Conservation (phyloP, 768 basidiomycete genomes). For the Termitomyces sp. region DNA sequence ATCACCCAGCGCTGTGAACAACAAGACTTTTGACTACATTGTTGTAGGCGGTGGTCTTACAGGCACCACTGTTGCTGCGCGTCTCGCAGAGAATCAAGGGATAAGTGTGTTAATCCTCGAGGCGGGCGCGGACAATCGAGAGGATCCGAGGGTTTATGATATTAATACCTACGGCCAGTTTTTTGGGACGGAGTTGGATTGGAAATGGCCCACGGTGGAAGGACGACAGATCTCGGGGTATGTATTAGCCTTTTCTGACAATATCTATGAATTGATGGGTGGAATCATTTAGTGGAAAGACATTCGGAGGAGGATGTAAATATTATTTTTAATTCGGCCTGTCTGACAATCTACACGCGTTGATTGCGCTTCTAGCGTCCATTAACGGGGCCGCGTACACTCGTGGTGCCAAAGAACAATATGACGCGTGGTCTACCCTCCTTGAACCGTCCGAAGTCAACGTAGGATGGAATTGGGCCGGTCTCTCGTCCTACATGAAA, state of each 20-base stretch:
- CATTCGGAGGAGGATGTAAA: conserved; percentile 40
- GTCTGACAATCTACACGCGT: not conserved
- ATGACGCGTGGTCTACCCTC: conserved; percentile 39
- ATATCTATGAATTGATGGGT: not conserved
- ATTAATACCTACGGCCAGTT: conserved; percentile 41
- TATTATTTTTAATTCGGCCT: not conserved
- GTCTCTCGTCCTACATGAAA: conserved; percentile 43
- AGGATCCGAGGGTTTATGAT: conserved; percentile 42
- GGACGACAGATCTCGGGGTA: conserved; percentile 38
- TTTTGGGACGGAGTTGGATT: conserved; percentile 41
- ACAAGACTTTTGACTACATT: conserved; percentile 40
- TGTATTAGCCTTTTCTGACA: conserved; percentile 7
- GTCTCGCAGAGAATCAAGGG: conserved; percentile 41
- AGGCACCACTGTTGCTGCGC: conserved; percentile 46
- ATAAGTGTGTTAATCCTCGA: conserved; percentile 48
- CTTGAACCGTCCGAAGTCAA: conserved; percentile 36
- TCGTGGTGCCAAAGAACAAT: conserved; percentile 41
- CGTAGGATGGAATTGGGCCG: conserved; percentile 49
- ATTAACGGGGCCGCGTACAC: conserved; percentile 48
- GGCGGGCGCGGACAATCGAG: conserved; percentile 46
- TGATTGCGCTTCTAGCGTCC: conserved; percentile 28
- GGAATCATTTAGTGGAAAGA: conserved; percentile 36
- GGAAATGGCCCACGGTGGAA: conserved; percentile 42
- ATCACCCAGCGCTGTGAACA: conserved; percentile 27
- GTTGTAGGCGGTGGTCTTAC: conserved; percentile 45